Conservation (phyloP, 2,329 filamentous ascomycete genomes). For the Botryosphaeria dothidea region DNA sequence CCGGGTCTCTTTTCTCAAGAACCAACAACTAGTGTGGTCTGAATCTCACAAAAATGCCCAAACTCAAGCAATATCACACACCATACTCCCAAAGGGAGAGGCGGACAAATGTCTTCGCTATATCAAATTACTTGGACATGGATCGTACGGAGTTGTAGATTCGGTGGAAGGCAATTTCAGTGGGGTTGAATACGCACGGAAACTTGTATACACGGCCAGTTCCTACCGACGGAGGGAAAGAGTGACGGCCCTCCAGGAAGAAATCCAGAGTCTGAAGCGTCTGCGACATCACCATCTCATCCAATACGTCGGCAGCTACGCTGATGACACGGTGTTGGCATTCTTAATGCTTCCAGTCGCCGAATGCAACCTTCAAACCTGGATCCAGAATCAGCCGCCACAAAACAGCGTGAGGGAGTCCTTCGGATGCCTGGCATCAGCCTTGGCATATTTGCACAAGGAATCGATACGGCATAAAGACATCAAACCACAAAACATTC, state of each 20-base stretch:
- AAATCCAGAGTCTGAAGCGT: slow-evolving; percentile 23
- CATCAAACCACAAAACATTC: slow-evolving; percentile 35
- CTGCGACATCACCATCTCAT: slow-evolving; percentile 26
- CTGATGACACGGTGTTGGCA: background rate
- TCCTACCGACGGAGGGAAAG: too few relatives aligned
- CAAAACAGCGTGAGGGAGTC: slow-evolving; percentile 22
- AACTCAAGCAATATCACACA: too few relatives aligned
- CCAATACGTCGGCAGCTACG: slow-evolving; percentile 23
- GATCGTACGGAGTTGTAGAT: background rate
- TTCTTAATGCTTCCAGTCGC: slow-evolving; percentile 17
- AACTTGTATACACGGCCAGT: too few relatives aligned
- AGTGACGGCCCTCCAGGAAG: background rate
- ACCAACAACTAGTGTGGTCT: background rate
- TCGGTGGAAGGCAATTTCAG: background rate
- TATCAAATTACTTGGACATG: background rate
- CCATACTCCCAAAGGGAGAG: too few relatives aligned
- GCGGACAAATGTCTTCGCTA: background rate
- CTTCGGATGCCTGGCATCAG: slow-evolving; percentile 31
- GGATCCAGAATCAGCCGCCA: background rate
- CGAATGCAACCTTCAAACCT: slow-evolving; percentile 17
- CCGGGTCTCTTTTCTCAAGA: background rate
- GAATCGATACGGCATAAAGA: slow-evolving; percentile 32
- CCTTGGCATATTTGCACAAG: slow-evolving; percentile 30
- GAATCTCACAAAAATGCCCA: background rate
- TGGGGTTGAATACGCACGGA: background rate